Conservation (phyloP, 139 green algal species). For the Auxenochlorella pyrenoidosa region DNA sequence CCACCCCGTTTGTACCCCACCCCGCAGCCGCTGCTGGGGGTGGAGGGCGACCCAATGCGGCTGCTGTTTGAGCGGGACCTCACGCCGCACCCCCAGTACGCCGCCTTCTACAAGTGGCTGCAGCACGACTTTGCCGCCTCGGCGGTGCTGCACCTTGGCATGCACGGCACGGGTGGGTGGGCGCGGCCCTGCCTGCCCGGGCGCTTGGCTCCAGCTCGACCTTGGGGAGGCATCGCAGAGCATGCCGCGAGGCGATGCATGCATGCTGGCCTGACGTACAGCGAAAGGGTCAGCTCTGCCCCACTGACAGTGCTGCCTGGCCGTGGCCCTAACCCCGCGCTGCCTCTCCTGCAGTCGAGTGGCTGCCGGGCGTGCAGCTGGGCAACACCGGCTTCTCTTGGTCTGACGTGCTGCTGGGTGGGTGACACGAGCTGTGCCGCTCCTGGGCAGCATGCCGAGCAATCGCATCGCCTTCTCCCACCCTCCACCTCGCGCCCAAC, state of each 20-base stretch:
- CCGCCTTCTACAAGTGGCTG: slow-evolving; percentile 90
- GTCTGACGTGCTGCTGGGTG: slow-evolving; percentile 81
- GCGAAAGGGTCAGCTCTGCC: too few relatives aligned
- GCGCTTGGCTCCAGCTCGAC: too few relatives aligned
- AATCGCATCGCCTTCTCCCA: too few relatives aligned
- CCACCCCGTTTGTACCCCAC: too few relatives aligned
- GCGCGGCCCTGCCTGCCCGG: too few relatives aligned
- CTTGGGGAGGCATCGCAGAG: too few relatives aligned
- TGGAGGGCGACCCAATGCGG: slow-evolving; percentile 98
- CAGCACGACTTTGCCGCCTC: slow-evolving; percentile 81
- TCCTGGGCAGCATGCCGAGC: slow-evolving; percentile 1
- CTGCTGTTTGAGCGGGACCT: slow-evolving; percentile 98
- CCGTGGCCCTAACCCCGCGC: not conserved
- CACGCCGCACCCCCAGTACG: slow-evolving; percentile 97
- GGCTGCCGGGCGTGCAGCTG: slow-evolving; percentile 93
- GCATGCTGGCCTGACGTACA: too few relatives aligned
- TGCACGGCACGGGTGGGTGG: slow-evolving; percentile 90
- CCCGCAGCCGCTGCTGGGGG: slow-evolving; percentile 89
- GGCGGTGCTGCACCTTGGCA: slow-evolving; percentile 97
- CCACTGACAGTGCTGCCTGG: slow-evolving; percentile 33
- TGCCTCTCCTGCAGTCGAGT: slow-evolving; percentile 77
- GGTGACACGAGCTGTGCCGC: not conserved
- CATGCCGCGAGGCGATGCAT: too few relatives aligned
- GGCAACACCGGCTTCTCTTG: slow-evolving; percentile 86
- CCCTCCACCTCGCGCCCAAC: not conserved